These are phyloP conservation scores for Clarkia xantiana DNA, from an alignment of 345 rosid genomes.

Conservation along the genomic window DNA sequence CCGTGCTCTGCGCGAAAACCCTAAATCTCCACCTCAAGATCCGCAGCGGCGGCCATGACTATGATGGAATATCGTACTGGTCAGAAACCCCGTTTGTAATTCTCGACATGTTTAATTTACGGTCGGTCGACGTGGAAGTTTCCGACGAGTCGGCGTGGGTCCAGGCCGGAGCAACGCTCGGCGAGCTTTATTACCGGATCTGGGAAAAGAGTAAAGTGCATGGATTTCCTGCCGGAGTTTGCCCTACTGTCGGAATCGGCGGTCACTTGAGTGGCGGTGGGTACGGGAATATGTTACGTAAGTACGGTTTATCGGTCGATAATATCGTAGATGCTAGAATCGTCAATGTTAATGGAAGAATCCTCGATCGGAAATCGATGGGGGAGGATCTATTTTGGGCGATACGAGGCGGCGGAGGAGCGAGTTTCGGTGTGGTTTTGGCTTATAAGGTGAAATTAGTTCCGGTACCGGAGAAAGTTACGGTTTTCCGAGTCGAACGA, in stretches of 20 bases:
- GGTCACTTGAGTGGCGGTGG: slow-evolving; percentile 52
- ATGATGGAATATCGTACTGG: slow-evolving; percentile 39
- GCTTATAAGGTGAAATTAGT: slow-evolving; percentile 46
- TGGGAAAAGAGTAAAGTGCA: slow-evolving; percentile 24
- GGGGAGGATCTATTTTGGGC: slow-evolving; percentile 74
- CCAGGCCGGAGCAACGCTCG: slow-evolving; percentile 41
- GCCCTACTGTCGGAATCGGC: slow-evolving; percentile 39
- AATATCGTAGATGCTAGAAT: slow-evolving; percentile 38
- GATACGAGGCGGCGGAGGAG: slow-evolving; percentile 52
- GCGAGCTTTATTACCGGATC: slow-evolving; percentile 38
- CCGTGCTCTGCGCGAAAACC: slow-evolving; percentile 27
- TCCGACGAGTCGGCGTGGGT: slow-evolving; percentile 32
- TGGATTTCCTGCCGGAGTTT: slow-evolving; percentile 48
- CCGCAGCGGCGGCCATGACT: slow-evolving; percentile 67
- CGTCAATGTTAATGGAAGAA: slow-evolving; percentile 27
- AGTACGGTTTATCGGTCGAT: slow-evolving; percentile 36
- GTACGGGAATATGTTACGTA: slow-evolving; percentile 51
- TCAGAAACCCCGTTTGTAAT: slow-evolving; percentile 31
- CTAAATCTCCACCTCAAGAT: slow-evolving; percentile 25
- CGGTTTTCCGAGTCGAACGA: slow-evolving; percentile 27
- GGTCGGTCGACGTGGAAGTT: slow-evolving; percentile 21
- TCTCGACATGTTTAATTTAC: slow-evolving; percentile 36
- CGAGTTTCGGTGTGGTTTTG: slow-evolving; percentile 46
- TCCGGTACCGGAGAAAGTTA: slow-evolving; percentile 26
- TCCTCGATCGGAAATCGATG: slow-evolving; percentile 40